These are phyloP conservation scores for Hymenoscyphus repandus DNA, from an alignment of 2,329 filamentous ascomycete genomes.

Conservation along the genomic window DNA sequence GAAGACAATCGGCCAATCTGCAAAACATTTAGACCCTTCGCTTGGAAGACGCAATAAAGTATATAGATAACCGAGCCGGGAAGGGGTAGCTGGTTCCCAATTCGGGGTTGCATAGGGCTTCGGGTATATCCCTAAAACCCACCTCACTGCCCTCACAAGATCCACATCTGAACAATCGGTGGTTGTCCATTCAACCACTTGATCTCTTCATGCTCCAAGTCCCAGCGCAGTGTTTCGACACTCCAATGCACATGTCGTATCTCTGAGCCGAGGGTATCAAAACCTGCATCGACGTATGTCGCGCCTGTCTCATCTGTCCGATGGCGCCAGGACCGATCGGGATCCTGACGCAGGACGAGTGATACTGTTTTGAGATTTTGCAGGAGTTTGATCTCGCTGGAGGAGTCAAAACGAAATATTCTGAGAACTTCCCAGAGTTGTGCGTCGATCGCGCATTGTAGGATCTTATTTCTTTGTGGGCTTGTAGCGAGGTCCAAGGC, in stretches of 20 bases:
- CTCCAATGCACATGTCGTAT: slow-evolving; percentile 21
- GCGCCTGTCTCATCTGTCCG: slow-evolving; percentile 7
- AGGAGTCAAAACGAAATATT: slow-evolving; percentile 19
- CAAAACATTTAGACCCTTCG: no score
- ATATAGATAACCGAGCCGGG: neutral
- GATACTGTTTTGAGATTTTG: slow-evolving; percentile 21
- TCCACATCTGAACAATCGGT: slow-evolving; percentile 25
- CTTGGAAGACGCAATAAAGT: no score
- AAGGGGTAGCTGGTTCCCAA: neutral
- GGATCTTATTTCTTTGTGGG: slow-evolving; percentile 19
- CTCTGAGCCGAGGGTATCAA: slow-evolving; percentile 16
- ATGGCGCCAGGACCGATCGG: slow-evolving; percentile 7
- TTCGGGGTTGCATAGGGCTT: neutral
- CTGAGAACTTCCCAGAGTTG: slow-evolving; percentile 27
- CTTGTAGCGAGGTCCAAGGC: slow-evolving; percentile 21
- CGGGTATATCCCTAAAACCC: neutral
- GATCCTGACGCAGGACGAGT: slow-evolving; percentile 21
- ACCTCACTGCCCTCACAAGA: no score
- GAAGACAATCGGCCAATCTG: no score
- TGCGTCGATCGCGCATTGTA: slow-evolving; percentile 21
- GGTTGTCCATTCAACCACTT: slow-evolving; percentile 8
- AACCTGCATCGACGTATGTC: slow-evolving; percentile 11
- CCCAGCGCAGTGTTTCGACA: slow-evolving; percentile 19
- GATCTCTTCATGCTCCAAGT: slow-evolving; percentile 16
- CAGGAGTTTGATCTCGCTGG: slow-evolving; percentile 23